phyloP scores from a whole-genome alignment of 257 asterid species.

The Echium plantagineum region DNA sequence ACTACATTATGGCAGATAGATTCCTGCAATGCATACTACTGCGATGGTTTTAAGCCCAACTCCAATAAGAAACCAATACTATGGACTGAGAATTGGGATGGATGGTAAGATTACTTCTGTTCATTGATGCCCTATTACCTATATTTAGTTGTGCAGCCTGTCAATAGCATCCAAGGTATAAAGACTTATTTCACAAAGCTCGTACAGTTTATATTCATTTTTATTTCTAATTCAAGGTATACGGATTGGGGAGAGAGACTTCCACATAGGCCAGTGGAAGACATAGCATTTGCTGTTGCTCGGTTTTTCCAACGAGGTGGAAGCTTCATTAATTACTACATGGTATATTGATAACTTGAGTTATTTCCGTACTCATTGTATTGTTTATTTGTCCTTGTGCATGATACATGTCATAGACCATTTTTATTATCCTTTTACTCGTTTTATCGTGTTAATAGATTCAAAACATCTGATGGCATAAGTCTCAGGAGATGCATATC shows the following conservation, averaged over 20 bases:
- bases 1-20: slow-evolving; percentile 51
- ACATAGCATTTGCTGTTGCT: slow-evolving; percentile 93
- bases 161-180: too few relatives aligned
- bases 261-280: slow-evolving; percentile 83
- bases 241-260: slow-evolving; percentile 81
- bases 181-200: not conserved
- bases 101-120: slow-evolving; percentile 46
- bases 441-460: too few relatives aligned
- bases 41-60: slow-evolving; percentile 81
- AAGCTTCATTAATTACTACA: slow-evolving; percentile 83
- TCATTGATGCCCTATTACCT: too few relatives aligned
- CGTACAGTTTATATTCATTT: slow-evolving; percentile 4
- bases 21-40: slow-evolving; percentile 87
- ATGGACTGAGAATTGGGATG: slow-evolving; percentile 98
- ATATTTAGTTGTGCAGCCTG: too few relatives aligned
- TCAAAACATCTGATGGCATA: too few relatives aligned
- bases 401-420: not conserved
- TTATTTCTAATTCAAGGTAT: slow-evolving; percentile 36
- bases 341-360: slow-evolving; percentile 38
- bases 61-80: slow-evolving; percentile 59
- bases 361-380: not conserved
- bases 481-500: not conserved
- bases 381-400: not conserved
- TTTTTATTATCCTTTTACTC: too few relatives aligned
- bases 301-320: slow-evolving; percentile 97